These are phyloP conservation scores for Hemisphaericaspora lyxosophila DNA, from an alignment of 1,139 yeast genomes.

Conservation along the genomic window DNA sequence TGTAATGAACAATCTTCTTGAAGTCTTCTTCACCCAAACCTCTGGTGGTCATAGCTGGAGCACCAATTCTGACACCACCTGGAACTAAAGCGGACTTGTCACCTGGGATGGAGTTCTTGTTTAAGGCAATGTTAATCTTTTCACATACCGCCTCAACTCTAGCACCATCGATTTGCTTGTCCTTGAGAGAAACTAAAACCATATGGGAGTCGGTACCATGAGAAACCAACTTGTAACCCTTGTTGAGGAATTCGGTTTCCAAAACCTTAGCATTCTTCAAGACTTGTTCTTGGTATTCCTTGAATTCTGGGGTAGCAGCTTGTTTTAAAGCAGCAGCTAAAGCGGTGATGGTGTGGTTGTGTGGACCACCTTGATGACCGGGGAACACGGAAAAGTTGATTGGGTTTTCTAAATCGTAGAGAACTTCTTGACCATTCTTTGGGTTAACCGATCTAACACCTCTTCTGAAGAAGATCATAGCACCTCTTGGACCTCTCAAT, in stretches of 20 bases:
- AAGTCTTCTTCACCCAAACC: slow-evolving; percentile 90
- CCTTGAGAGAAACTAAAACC: slow-evolving; percentile 87
- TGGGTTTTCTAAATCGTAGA: slow-evolving; percentile 89
- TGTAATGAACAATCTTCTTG: slow-evolving; percentile 75
- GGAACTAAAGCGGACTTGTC: slow-evolving; percentile 97
- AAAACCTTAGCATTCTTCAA: slow-evolving; percentile 85
- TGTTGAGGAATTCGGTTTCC: slow-evolving; percentile 66
- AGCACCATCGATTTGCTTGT: slow-evolving; percentile 94
- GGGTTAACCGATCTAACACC: slow-evolving; percentile 87
- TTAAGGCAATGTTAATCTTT: slow-evolving; percentile 90
- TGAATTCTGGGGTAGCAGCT: slow-evolving; percentile 89
- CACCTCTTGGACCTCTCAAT: slow-evolving; percentile 98
- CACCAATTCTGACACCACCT: slow-evolving; percentile 97
- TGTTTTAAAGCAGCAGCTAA: slow-evolving; percentile 95
- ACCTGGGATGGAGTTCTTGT: slow-evolving; percentile 97
- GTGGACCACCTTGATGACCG: slow-evolving; percentile 99
- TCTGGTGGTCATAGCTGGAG: slow-evolving; percentile 99
- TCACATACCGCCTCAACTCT: slow-evolving; percentile 95
- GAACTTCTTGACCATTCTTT: slow-evolving; percentile 87
- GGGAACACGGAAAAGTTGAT: slow-evolving; percentile 99
- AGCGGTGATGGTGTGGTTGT: slow-evolving; percentile 97
- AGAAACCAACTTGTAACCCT: slow-evolving; percentile 82
- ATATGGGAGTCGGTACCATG: slow-evolving; percentile 97
- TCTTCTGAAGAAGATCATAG: slow-evolving; percentile 97
- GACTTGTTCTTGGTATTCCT: slow-evolving; percentile 85